Conservation (phyloP, 2,329 filamentous ascomycete species). For the Diaporthe ampelina region DNA sequence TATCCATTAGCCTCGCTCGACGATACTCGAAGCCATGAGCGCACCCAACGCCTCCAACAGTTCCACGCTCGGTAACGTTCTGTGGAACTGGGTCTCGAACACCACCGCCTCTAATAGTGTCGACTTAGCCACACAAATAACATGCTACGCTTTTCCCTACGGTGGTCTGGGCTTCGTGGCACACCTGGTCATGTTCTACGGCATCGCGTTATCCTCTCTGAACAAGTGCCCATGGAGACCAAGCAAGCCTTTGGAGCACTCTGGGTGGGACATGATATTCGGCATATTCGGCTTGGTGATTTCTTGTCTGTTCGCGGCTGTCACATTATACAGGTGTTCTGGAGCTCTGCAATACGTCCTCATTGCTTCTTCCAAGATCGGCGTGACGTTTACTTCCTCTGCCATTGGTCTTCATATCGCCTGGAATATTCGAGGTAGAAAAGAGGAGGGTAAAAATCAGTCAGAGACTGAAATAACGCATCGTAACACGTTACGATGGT, state of each 20-base stretch:
- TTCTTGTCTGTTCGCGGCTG: neutral
- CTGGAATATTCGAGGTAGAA: conserved; percentile 5
- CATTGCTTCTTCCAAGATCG: neutral
- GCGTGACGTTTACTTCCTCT: neutral
- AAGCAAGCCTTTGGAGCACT: neutral
- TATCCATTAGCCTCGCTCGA: no score
- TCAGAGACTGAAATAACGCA: neutral
- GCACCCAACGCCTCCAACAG: neutral
- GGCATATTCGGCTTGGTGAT: neutral
- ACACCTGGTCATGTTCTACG: conserved; percentile 21
- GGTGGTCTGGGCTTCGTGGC: neutral
- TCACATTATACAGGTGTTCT: neutral
- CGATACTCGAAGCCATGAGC: neutral
- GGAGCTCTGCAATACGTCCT: neutral
- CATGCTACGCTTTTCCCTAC: conserved; percentile 18
- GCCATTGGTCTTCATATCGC: neutral
- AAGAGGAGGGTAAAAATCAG: neutral
- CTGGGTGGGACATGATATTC: neutral
- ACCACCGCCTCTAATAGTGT: neutral
- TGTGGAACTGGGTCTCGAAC: conserved; percentile 22
- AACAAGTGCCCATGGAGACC: conserved; percentile 5
- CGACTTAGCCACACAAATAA: neutral
- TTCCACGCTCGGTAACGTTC: neutral
- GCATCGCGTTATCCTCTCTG: neutral
- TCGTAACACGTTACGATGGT: neutral